These are phyloP conservation scores for Aspergillus pseudonomiae DNA, from an alignment of 2,329 filamentous ascomycete species.

Conservation along the genomic window DNA sequence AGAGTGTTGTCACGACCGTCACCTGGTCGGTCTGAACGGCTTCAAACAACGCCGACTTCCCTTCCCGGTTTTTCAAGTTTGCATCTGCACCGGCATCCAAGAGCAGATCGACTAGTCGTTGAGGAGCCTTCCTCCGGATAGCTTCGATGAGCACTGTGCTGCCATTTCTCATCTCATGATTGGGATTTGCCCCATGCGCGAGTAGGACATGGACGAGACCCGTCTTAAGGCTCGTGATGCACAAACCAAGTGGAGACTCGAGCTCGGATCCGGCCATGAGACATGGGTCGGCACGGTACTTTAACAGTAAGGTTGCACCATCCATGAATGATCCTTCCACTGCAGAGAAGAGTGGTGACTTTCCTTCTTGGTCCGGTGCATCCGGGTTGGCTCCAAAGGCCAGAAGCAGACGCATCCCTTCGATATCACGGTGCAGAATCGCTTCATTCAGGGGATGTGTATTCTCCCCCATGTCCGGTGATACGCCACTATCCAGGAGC, in stretches of 20 bases:
- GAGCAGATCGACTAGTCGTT: constrained; percentile 60
- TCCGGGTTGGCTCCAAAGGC: constrained; percentile 63
- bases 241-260: constrained; percentile 59
- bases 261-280: constrained; percentile 53
- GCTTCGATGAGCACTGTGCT: constrained; percentile 63
- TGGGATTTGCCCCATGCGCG: constrained; percentile 63
- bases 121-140: constrained; percentile 62
- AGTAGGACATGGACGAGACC: constrained; percentile 63
- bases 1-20: constrained; percentile 58
- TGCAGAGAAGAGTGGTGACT: constrained; percentile 56
- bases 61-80: constrained; percentile 62
- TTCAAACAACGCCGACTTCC: constrained; percentile 65
- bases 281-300: constrained; percentile 66
- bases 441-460: constrained; percentile 58
- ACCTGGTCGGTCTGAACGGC: constrained; percentile 60
- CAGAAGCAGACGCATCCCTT: constrained; percentile 59
- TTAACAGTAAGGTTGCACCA: constrained; percentile 62
- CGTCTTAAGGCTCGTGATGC: constrained; percentile 56
- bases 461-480: constrained; percentile 53
- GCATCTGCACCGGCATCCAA: constrained; percentile 63
- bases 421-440: constrained; percentile 54
- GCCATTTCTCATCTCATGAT: constrained; percentile 57
- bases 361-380: constrained; percentile 50
- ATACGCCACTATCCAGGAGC: constrained; percentile 61
- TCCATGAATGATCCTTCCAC: constrained; percentile 59